Conservation (phyloP, 2,329 filamentous ascomycete genomes). For the Amauroascus niger region DNA sequence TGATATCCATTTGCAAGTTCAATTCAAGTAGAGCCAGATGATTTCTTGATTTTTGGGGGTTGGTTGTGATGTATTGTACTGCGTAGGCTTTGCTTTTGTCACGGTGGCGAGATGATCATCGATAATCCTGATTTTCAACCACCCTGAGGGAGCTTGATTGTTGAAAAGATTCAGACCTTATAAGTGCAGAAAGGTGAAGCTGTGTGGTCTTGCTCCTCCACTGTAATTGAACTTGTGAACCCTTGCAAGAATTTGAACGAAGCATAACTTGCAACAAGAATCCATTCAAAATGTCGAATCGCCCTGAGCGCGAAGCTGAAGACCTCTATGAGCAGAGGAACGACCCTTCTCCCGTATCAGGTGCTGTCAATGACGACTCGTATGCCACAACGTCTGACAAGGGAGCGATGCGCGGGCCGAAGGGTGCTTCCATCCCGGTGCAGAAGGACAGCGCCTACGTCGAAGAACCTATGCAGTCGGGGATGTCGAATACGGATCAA, state of each 20-base stretch:
- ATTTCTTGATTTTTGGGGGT: too few relatives aligned
- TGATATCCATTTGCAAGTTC: neutral
- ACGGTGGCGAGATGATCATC: neutral
- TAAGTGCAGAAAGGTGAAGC: too few relatives aligned
- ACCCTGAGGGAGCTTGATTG: neutral
- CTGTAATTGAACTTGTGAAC: neutral
- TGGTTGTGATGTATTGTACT: too few relatives aligned
- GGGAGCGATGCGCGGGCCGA: neutral
- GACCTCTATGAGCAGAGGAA: neutral
- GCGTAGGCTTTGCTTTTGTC: neutral
- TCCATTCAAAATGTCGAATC: neutral
- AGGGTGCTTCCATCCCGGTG: neutral
- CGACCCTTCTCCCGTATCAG: neutral
- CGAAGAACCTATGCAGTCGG: slow-evolving; percentile 1
- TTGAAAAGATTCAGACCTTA: too few relatives aligned
- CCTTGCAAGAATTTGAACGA: neutral
- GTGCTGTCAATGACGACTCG: neutral
- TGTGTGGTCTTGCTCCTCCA: neutral
- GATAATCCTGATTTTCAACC: neutral
- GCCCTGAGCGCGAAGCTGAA: slow-evolving; percentile 4
- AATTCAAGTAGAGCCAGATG: neutral
- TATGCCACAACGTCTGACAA: neutral
- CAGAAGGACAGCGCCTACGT: neutral
- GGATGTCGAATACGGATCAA: neutral
- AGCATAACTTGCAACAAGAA: neutral